Evolutionary conservation across 2,329 filamentous ascomycete species (phyloP), one percentile per base, ranked within the genome.

Genomic region (Pseudogymnoascus sp.): DNA sequence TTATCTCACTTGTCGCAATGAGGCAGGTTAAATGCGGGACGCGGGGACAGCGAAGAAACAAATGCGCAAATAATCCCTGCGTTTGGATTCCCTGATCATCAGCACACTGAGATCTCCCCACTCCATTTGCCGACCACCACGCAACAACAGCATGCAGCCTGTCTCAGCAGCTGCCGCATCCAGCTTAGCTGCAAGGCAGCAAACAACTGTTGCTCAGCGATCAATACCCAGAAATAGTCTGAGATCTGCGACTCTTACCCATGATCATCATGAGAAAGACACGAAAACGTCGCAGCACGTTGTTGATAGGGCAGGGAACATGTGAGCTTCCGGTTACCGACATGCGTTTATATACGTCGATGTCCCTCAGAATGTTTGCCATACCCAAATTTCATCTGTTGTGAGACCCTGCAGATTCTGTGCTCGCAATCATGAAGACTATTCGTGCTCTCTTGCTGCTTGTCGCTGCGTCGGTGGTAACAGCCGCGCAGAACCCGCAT

Each of bases 401-500:
- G 45, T 52, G 45, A 52, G 15, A 52, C 45, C n/a, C 29, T 52
- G 27, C 4, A 31, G 31, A 52, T 18, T 15, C 27, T 13, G 45
- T 52, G 13, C 8, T 31, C 27, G 8, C 45, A 52, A 18, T 12
- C 7, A 52, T 52, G 45, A 7, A 52, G 45, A 52, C 45, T 31
- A 18, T 52, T 5, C 27, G 45, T 52, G 45, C 45, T 31, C n/a
- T 60, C 27, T 45, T 60, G 25, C 45, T 64, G 33, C 58, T 67
- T 13, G 39, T 65, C 31, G 61, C 60, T 58, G 64, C 64, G 15
- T 61, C 63, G 18, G 72, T 68, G 31, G 73, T 71, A 70, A 74
- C 73, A 13, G 73, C 74, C 39, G 73, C 75, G 60, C 73, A 64
- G 33, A 67, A 35, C 33, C 65, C 64, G 4, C 65, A 67, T 31